Evolutionary conservation across 192 early-diverging fungal genomes (phyloP).

Genomic region (Rhizoclosmatium globosum): DNA sequence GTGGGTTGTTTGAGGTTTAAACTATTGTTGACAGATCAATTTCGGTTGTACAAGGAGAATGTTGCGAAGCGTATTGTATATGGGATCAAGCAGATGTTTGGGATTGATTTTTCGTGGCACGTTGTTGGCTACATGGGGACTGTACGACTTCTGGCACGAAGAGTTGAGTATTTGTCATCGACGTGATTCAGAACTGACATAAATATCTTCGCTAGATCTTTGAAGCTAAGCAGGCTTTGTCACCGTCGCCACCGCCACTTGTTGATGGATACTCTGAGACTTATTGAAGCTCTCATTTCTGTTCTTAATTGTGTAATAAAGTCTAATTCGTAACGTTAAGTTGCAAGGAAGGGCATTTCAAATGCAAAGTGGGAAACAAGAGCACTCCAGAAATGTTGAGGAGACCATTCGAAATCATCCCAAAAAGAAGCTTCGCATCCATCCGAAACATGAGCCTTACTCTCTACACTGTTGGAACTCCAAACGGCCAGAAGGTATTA

Average conservation of each 20-base stretch:
- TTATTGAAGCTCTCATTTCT: too few species aligned
- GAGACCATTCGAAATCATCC: too few species aligned
- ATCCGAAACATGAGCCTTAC: conserved; percentile 27
- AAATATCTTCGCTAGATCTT: conserved; percentile 7
- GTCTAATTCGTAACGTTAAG: too few species aligned
- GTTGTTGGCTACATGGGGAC: conserved; percentile 64
- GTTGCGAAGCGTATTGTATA: conserved; percentile 75
- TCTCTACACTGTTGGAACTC: conserved; percentile 56
- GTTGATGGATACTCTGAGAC: too few species aligned
- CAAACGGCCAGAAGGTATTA: conserved; percentile 59
- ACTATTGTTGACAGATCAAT: neutral
- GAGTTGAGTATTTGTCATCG: conserved; percentile 41
- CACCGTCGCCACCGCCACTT: conserved; percentile 14
- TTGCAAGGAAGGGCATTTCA: too few species aligned
- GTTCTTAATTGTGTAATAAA: too few species aligned
- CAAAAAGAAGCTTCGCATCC: too few species aligned
- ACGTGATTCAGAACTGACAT: neutral
- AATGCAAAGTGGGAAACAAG: too few species aligned
- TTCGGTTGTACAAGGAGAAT: conserved; percentile 45
- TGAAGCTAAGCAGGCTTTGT: conserved; percentile 26
- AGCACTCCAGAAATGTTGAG: too few species aligned
- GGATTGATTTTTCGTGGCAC: conserved; percentile 89
- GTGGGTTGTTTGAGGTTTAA: conserved; percentile 1
- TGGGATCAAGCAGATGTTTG: conserved; percentile 81
- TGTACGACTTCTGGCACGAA: conserved; percentile 56